A percentile compares a stretch with the other conserved stretches of the same genome.
phyloP scores from a whole-genome alignment of 2,329 filamentous ascomycete species.

The Chrysosporium queenslandicum region DNA sequence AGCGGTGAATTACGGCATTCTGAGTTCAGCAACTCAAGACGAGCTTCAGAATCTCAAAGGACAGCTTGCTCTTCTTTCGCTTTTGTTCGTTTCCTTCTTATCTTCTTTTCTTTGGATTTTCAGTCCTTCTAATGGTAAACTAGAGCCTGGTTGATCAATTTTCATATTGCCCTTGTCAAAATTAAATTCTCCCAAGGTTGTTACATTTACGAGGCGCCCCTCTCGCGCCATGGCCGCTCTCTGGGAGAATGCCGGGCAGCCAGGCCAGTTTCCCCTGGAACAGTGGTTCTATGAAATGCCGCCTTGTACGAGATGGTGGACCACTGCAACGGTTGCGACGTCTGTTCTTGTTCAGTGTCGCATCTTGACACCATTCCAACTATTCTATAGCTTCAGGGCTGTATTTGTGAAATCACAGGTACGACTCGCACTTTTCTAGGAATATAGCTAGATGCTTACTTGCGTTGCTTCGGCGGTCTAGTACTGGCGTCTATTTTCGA shows the following conservation, averaged over 20 bases:
- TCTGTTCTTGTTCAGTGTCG: conserved; percentile 88
- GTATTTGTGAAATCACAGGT: conserved; percentile 91
- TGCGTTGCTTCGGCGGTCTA: conserved; percentile 35
- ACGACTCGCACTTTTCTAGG: conserved; percentile 25
- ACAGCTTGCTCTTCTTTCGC: conserved; percentile 8
- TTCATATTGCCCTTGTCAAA: neutral
- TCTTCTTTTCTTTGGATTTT: neutral
- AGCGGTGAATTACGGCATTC: neutral
- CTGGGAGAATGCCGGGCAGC: conserved; percentile 37
- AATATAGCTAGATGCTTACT: conserved; percentile 6
- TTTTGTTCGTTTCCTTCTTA: neutral
- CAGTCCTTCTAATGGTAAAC: neutral
- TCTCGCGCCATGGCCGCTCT: conserved; percentile 32
- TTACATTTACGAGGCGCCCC: neutral
- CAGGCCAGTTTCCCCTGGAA: conserved; percentile 66
- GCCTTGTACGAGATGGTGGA: conserved; percentile 93
- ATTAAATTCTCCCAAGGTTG: too few species aligned
- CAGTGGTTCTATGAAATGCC: conserved; percentile 99
- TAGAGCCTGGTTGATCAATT: neutral
- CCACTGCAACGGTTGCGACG: conserved; percentile 76
- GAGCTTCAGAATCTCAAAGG: neutral
- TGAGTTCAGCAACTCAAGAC: too few species aligned
- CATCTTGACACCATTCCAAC: conserved; percentile 82
- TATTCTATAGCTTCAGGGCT: conserved; percentile 91
- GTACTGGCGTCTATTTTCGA: conserved; percentile 96